Evolutionary conservation across 2,329 filamentous ascomycete species (phyloP), one percentile per base, ranked within the genome.

Genomic region (Arthroderma uncinatum): DNA sequence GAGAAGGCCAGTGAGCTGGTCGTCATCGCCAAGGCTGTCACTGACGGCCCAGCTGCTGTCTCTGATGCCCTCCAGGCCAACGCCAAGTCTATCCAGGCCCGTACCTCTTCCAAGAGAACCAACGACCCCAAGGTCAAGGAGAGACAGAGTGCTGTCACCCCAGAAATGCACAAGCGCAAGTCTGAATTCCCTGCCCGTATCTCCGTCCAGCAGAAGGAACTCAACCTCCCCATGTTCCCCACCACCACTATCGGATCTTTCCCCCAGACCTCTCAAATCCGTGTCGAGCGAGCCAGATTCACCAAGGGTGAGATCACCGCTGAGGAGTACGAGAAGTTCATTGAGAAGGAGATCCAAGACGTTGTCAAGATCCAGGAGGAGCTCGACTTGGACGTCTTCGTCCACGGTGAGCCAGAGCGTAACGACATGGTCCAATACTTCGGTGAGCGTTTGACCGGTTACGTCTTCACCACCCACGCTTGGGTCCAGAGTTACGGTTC

Each of bases 381-480:
- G 80, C 91, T 98, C 70, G 90, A 84, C 75, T 86, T 98, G 57
- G 93, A 98, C 68, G 93, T 98, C 74, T 89, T 87, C 73, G 93
- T 98, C 64, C 93, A 98, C 81, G 93, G 93, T 73, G 93, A 98
- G 83, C 93, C 93, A 60, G 93, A 98, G 84, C 90, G 93, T 76
- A 98, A 98, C 80, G 93, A 98, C 85, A 98, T 98, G 93, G 93
- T 98, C 56, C 93, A 98, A 79, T 98, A 96, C 85, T 98, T 98
- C 68, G 93, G 93, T 77, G 93, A 98, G 84, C 87, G 89, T 70
- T 82, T 98, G 62, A 84, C 94, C 69, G 93, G 93, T 70, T 98
- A 97, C 75, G 87, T 90, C 73, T 98, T 98, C 84, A 98, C 93
- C 74, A 97, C 92, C 74, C 88, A 96, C 79, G 93, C 89, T 67